Evolutionary conservation across 495 filamentous ascomycete genomes (phyloP).

Genomic region (Podospora fimiseda): DNA sequence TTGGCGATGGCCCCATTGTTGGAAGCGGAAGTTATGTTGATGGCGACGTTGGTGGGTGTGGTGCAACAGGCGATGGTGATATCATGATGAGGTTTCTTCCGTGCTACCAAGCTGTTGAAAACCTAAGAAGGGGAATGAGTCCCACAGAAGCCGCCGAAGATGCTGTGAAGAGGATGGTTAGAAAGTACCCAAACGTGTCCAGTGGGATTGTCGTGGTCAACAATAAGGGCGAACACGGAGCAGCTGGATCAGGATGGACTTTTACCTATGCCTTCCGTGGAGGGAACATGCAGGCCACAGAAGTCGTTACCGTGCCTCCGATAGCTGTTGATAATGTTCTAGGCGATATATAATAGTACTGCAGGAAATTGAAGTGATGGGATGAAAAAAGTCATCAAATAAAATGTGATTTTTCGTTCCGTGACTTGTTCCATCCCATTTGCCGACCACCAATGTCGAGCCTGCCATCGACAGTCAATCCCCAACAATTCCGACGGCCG

Average conservation of each 20-base stretch:
- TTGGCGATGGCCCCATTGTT: constrained; percentile 44
- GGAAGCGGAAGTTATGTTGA: constrained; percentile 46
- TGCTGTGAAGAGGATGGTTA: constrained; percentile 39
- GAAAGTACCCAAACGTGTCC: constrained; percentile 34
- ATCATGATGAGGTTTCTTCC: constrained; percentile 48
- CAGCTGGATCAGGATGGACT: constrained; percentile 42
- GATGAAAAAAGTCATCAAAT: no score
- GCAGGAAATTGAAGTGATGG: no score
- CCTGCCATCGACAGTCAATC: no score
- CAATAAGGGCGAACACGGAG: constrained; percentile 36
- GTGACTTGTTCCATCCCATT: no score
- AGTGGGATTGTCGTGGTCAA: constrained; percentile 43
- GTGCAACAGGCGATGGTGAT: constrained; percentile 45
- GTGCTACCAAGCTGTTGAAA: constrained; percentile 46
- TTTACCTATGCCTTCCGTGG: constrained; percentile 42
- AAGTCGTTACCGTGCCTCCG: constrained; percentile 34
- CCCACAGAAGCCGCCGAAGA: constrained; percentile 39
- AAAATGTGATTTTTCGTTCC: no score
- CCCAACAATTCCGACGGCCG: no score
- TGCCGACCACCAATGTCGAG: no score
- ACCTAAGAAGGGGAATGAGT: constrained; percentile 35
- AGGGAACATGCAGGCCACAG: constrained; percentile 35
- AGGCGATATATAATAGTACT: not conserved
- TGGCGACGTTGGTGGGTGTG: constrained; percentile 43
- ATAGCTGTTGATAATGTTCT: not conserved